Base-by-base conservation (phyloP, 768 basidiomycete genomes). In the Leccinum subtestaceum region DNA sequence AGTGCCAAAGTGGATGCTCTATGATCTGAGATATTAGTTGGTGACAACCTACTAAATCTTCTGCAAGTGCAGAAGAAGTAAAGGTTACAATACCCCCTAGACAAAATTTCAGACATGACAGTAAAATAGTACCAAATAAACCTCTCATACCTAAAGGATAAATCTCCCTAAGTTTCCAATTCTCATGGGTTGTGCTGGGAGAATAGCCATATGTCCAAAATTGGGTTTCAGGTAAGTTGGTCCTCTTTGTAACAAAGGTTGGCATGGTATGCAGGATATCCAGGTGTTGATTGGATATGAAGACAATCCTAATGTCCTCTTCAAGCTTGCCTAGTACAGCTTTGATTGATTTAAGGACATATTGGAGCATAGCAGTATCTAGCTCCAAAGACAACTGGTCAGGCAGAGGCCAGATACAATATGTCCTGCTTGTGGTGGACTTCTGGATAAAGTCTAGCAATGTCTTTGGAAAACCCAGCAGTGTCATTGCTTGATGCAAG, bases 61-160 rank as follows among this genome's bases (percentile, higher is more conserved):
- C 78, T 12, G 79, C 61, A 50, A 92, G 76, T 19, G 83, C 86
- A 55, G 74, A 74, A 1, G 89, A 80, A 17, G 85, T 87, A 59
- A 92, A 88, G 2, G 89, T 89, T 2, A 85, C 79, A 60, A 92
- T 72, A 3, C 91, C 91, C 51, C 91, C 91, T 92, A 58, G 17
- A 27, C 10, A 13, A 23, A 59, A 31, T 32, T 31, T 63, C 29
- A 62, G 55, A 27, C 46, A 5, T 13, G 23, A 46, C 1, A 43
- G 4, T 0, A 61, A 31, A 29, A 27, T 1, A 52, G 46, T 8
- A 9, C 32, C 4, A 43, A 38, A n/a, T 23, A 0, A 32, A 1
- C 9, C 3, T 19, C 17, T 70, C 80, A 52, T 66, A 89, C 90
- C 90, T 57, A 82, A 70, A 40, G 87, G 86, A 65, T 83, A 91